Evolutionary conservation across 1,139 yeast genomes (phyloP).

Genomic region (Diutina mesorugosa): DNA sequence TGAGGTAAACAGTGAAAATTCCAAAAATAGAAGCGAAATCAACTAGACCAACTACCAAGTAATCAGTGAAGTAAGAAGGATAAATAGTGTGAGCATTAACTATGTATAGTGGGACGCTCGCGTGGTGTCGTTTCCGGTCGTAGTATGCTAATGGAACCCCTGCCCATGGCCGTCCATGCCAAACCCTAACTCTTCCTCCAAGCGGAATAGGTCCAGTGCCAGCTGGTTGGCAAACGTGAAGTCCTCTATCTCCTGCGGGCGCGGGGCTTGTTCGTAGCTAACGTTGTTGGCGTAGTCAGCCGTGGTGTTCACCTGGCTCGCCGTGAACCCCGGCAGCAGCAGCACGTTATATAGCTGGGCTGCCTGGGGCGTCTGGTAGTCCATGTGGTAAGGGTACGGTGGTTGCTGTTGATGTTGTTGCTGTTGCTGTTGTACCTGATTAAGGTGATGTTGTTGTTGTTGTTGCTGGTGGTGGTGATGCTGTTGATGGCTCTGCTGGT

Average conservation of each 20-base stretch:
- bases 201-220: conserved; percentile 18
- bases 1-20: background rate
- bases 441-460: conserved; percentile 5
- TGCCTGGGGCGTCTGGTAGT: conserved; percentile 5
- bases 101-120: background rate
- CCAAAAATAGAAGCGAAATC: no score
- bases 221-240: conserved; percentile 17
- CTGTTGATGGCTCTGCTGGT: background rate
- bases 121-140: background rate
- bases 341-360: conserved; percentile 7
- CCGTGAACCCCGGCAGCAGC: conserved; percentile 6
- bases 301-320: conserved; percentile 9
- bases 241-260: conserved; percentile 34
- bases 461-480: conserved; percentile 7
- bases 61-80: background rate
- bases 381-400: conserved; percentile 2
- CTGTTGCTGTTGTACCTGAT: conserved; percentile 5
- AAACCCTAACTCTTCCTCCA: conserved; percentile 35
- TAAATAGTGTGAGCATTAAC: background rate
- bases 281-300: conserved; percentile 16
- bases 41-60: no score
- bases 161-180: conserved; percentile 31
- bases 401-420: conserved; percentile 4
- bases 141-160: conserved; percentile 4
- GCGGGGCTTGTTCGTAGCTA: conserved; percentile 26